A percentile compares a stretch with the other conserved stretches of the same genome.
These are phyloP conservation scores for Beauveria scarabaeidicola DNA, from an alignment of 2,329 filamentous ascomycete genomes.

Conservation along the genomic window DNA sequence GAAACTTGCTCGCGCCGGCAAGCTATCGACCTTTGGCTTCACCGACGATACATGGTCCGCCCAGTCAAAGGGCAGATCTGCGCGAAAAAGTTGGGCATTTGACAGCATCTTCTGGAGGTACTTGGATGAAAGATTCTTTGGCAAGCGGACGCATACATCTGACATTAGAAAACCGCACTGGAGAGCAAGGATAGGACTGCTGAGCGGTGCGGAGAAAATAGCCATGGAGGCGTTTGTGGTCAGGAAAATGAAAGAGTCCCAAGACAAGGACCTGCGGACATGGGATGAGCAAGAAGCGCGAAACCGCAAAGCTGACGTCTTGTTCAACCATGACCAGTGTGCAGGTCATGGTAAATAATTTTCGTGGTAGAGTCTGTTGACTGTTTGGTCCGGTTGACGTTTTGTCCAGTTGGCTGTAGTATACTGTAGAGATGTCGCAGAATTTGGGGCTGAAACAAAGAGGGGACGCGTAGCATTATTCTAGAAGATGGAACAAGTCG, in stretches of 20 bases:
- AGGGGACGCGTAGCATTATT: too few species aligned
- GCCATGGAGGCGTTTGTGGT: constrained; percentile 24
- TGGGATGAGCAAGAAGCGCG: constrained; percentile 19
- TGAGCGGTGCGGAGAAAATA: constrained; percentile 18
- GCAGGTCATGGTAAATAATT: background rate
- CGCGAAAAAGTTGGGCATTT: constrained; percentile 26
- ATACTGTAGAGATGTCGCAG: too few species aligned
- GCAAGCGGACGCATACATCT: constrained; percentile 16
- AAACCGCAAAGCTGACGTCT: background rate
- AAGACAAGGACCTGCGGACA: constrained; percentile 18
- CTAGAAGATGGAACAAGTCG: too few species aligned
- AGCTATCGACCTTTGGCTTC: constrained; percentile 17
- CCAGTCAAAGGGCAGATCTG: constrained; percentile 6
- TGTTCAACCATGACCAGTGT: background rate
- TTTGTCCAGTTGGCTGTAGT: too few species aligned
- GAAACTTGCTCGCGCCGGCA: constrained; percentile 17
- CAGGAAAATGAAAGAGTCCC: constrained; percentile 23
- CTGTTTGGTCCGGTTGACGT: too few species aligned
- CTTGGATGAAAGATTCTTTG: constrained; percentile 24
- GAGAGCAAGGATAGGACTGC: constrained; percentile 21
- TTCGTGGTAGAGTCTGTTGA: background rate
- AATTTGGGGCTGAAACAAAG: too few species aligned
- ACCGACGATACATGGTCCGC: constrained; percentile 24
- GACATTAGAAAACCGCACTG: constrained; percentile 16
- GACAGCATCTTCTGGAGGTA: constrained; percentile 26